Evolutionary conservation across 2,329 filamentous ascomycete species (phyloP), one percentile per base, ranked within the genome.

Genomic region (Penicillium palitans): DNA sequence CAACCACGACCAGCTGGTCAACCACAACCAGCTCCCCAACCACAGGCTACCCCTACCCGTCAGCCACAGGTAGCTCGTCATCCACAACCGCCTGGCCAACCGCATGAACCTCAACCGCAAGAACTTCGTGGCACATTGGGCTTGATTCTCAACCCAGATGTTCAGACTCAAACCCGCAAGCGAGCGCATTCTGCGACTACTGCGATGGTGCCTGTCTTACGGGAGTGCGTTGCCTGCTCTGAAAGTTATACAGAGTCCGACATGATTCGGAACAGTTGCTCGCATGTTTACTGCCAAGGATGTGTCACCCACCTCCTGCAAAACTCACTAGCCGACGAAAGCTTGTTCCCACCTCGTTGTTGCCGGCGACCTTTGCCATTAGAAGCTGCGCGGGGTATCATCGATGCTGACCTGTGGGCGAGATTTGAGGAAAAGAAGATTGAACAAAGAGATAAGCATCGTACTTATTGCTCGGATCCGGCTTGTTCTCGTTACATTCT

Each of bases 261-360:
- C 2, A 45, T 54, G 24, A 15, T 63, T 19, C 10, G 35, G 19
- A 29, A 49, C 2, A 45, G 47, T 4, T 72, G 67, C 24, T 58
- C 57, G 2, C 63, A 72, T 48, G 21, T 17, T 12, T 70, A 70
- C 49, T 73, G 68, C 50, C 46, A 55, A 7, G 48, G 37, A 3
- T 73, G 70, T 49, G 27, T 66, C 0, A 40, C 35, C 4, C 52
- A 42, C 4, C 59, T 68, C 13, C 65, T 72, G 35, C 52, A 62
- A 21, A 51, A 55, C 2, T 51, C 69, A 0, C 51, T 64, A 2
- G 58, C 33, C 0, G 68, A 72, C 31, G 64, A 71, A 41, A 58
- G 64, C 1, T 44, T 70, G 1, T 72, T 68, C 49, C 71, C 71
- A 15, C 68, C 68, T 10, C 62, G 66, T 13, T 73, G 70, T 50